Evolutionary conservation across 23 red algal genomes (phyloP).

Genomic region (Gracilaria domingensis): DNA sequence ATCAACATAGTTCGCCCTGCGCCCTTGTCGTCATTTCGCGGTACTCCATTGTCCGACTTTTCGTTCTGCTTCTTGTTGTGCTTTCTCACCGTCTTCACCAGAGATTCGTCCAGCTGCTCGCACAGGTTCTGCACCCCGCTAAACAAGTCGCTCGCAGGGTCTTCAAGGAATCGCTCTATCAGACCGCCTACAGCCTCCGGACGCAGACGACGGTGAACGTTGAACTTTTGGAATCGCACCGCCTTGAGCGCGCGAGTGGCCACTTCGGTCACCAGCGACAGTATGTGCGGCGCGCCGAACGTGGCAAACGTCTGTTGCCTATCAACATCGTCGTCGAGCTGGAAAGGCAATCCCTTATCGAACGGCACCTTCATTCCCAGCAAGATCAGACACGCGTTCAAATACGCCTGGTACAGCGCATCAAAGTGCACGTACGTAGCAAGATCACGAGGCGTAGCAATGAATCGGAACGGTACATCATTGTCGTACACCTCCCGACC

Average conservation of each 20-base stretch:
- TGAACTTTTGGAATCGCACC: conserved; percentile 77
- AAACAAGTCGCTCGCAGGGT: background rate
- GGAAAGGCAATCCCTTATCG: conserved; percentile 67
- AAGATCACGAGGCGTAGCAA: conserved; percentile 64
- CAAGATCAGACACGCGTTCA: conserved; percentile 75
- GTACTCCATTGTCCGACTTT: background rate
- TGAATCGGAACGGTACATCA: conserved; percentile 30
- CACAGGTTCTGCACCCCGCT: conserved; percentile 13
- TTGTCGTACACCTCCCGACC: conserved; percentile 1
- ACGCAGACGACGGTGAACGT: conserved; percentile 69
- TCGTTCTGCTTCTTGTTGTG: conserved; percentile 45
- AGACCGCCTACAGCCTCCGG: conserved; percentile 64
- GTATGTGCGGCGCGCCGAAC: conserved; percentile 71
- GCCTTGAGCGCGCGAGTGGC: conserved; percentile 80
- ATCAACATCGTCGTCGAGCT: conserved; percentile 32
- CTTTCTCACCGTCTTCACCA: background rate
- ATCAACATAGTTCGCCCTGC: conserved; percentile 18
- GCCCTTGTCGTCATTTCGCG: background rate
- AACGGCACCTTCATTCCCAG: conserved; percentile 51
- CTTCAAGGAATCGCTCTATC: conserved; percentile 22
- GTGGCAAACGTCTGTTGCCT: conserved; percentile 61
- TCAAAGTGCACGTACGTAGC: conserved; percentile 78
- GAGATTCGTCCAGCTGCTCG: background rate
- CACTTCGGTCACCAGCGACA: conserved; percentile 74
- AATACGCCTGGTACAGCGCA: conserved; percentile 77